Evolutionary conservation across 139 green algal genomes (phyloP), one percentile per base, ranked within the genome.

Genomic region (Coelastrella sp.): DNA sequence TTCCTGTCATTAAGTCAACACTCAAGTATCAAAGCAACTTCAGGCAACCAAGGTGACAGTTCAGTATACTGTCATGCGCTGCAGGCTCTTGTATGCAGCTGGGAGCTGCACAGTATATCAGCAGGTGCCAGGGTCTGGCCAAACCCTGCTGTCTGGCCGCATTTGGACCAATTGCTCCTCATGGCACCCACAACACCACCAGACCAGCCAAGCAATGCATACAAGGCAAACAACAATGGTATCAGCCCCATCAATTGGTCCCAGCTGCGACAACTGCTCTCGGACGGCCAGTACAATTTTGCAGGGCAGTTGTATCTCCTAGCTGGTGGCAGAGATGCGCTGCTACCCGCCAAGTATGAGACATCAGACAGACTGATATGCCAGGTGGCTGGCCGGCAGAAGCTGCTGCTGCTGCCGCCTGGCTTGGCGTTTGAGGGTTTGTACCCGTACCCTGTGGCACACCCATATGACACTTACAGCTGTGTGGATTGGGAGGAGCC

Each of bases 381-480:
- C 8, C 95, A 97, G 93, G 89, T 98, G 13, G 80, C 58, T 8
- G 96, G 96, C 22, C 74, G 93, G 13, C 88, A 93, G 65, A 91
- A 94, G 4, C 81, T 98, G 84, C 90, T 98, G 74, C 91, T 98
- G 32, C 90, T 98, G 61, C 57, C 90, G 0, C 94, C 96, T 5
- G 73, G 86, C 22, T 66, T 94, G 71, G 92, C 92, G 0, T 96
- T 96, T 61, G 47, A 86, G 1, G 94, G 94, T 47, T 80, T 97
- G 86, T 97, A 96, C 87, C 96, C 96, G 10, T 98, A 94, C 90
- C 96, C 96, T n/a, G 66, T 94, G 14, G 84, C 94, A 22, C 96
- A 98, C 91, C 88, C 95, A 7, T 98, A 98, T 87, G 96, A 98
- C 86, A 19, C 89, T 20, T 96, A 96, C 86, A 94, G 92, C 71